Conservation (phyloP, 2,329 filamentous ascomycete genomes). For the Coniochaeta sp. region DNA sequence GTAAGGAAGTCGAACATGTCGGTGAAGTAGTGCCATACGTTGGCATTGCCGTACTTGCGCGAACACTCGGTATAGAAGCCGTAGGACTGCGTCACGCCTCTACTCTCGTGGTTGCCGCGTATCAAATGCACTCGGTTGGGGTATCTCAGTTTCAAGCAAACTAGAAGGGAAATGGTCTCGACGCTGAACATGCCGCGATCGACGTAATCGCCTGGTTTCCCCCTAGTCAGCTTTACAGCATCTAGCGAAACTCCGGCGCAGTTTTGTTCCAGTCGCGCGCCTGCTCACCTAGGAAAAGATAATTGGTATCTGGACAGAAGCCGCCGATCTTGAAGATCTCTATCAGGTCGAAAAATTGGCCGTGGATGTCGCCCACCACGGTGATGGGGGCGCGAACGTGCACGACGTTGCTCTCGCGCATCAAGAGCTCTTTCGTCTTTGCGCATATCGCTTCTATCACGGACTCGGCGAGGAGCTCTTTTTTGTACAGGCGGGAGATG, state of each 20-base stretch:
- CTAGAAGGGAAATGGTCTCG: slow-evolving; percentile 94
- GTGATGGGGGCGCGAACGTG: slow-evolving; percentile 94
- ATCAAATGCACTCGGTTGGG: slow-evolving; percentile 93
- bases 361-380: slow-evolving; percentile 96
- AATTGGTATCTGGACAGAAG: slow-evolving; percentile 96
- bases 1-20: slow-evolving; percentile 99
- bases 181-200: slow-evolving; percentile 98
- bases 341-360: slow-evolving; percentile 97
- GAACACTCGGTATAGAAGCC: slow-evolving; percentile 98
- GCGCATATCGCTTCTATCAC: slow-evolving; percentile 99
- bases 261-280: too few species aligned
- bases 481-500: slow-evolving; percentile 92
- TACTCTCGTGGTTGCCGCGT: slow-evolving; percentile 94
- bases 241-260: too few species aligned
- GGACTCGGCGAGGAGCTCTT: slow-evolving; percentile 89
- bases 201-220: slow-evolving; percentile 92
- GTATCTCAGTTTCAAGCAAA: slow-evolving; percentile 95
- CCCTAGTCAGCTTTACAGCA: too few species aligned
- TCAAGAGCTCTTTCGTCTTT: slow-evolving; percentile 96
- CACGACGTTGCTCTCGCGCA: slow-evolving; percentile 99
- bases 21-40: slow-evolving; percentile 99
- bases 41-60: slow-evolving; percentile 96
- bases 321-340: slow-evolving; percentile 99
- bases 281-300: slow-evolving; percentile 78
- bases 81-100: slow-evolving; percentile 96